Conservation (phyloP, 768 basidiomycete genomes). For the Phaeolepiota aurea region DNA sequence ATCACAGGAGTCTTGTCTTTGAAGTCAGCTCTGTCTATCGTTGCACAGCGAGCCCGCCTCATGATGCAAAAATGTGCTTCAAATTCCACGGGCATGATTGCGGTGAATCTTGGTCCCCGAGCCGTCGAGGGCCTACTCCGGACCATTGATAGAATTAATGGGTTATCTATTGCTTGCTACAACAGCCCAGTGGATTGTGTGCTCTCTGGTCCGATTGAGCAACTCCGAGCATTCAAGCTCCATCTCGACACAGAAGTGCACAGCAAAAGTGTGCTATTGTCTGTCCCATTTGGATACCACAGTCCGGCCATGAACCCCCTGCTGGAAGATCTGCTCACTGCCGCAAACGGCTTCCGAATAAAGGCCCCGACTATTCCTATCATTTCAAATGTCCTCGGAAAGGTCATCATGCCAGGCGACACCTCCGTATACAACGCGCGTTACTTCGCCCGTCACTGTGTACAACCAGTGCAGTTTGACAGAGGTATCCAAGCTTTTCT, state of each 20-base stretch:
- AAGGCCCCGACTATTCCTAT: slow-evolving; percentile 47
- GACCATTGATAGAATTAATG: slow-evolving; percentile 23
- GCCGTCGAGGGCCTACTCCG: background rate
- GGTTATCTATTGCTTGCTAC: slow-evolving; percentile 47
- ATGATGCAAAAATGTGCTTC: slow-evolving; percentile 41
- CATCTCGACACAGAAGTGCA: slow-evolving; percentile 25
- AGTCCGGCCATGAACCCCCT: slow-evolving; percentile 56
- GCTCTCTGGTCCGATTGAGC: slow-evolving; percentile 43
- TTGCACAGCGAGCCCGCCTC: slow-evolving; percentile 50
- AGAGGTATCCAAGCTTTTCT: slow-evolving; percentile 37
- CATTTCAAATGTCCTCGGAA: slow-evolving; percentile 53
- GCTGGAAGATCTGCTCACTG: slow-evolving; percentile 33
- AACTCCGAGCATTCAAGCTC: slow-evolving; percentile 31
- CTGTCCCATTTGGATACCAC: slow-evolving; percentile 60
- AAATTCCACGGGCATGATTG: slow-evolving; percentile 51
- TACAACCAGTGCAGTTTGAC: slow-evolving; percentile 47
- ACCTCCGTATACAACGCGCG: slow-evolving; percentile 33
- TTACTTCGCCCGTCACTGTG: slow-evolving; percentile 55
- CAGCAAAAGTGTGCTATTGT: slow-evolving; percentile 34
- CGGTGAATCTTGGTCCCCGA: slow-evolving; percentile 19
- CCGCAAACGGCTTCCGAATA: slow-evolving; percentile 28
- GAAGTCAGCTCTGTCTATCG: slow-evolving; percentile 45
- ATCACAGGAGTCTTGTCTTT: slow-evolving; percentile 51
- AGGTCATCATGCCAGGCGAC: slow-evolving; percentile 38
- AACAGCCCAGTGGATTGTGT: slow-evolving; percentile 54